phyloP scores from a whole-genome alignment of 352 stramenopile species.

The Pythium catenulatum region DNA sequence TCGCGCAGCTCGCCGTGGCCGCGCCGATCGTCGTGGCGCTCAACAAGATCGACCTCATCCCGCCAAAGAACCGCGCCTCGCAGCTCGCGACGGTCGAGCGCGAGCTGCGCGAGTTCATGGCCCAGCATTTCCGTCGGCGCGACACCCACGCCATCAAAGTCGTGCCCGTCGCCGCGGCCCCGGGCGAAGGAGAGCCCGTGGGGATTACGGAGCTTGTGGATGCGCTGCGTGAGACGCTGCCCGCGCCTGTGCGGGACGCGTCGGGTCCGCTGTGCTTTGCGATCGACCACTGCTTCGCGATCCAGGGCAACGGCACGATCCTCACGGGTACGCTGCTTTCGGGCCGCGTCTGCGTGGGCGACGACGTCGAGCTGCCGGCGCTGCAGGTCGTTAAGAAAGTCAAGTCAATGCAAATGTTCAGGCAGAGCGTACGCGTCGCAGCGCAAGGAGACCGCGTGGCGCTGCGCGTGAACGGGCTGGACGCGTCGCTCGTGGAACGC shows the following conservation, averaged over 20 bases:
- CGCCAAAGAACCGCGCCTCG: conserved; percentile 74
- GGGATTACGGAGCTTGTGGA: conserved; percentile 88
- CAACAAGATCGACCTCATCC: conserved; percentile 98
- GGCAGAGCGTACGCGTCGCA: conserved; percentile 86
- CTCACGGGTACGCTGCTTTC: conserved; percentile 96
- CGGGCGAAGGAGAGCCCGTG: conserved; percentile 55
- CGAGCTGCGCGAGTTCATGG: conserved; percentile 83
- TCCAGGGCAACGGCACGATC: conserved; percentile 98
- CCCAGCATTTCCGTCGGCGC: conserved; percentile 61
- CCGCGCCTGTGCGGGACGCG: conserved; percentile 67
- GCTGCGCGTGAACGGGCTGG: conserved; percentile 94
- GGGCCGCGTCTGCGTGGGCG: conserved; percentile 92
- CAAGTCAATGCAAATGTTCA: conserved; percentile 99
- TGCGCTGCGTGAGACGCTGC: conserved; percentile 63
- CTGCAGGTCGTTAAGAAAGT: conserved; percentile 94
- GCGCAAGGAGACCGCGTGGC: conserved; percentile 97
- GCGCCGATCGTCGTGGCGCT: conserved; percentile 95
- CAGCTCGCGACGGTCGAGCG: conserved; percentile 80
- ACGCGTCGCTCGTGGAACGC: conserved; percentile 80
- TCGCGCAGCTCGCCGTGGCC: conserved; percentile 95
- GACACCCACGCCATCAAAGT: conserved; percentile 86
- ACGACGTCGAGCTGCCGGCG: conserved; percentile 96
- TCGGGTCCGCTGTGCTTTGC: conserved; percentile 94
- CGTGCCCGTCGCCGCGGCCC: conserved; percentile 88
- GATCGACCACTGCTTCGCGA: conserved; percentile 98